Evolutionary conservation across 306 rosid species (phyloP), one percentile per base, ranked within the genome.

Genomic region (Prunus dulcis): DNA sequence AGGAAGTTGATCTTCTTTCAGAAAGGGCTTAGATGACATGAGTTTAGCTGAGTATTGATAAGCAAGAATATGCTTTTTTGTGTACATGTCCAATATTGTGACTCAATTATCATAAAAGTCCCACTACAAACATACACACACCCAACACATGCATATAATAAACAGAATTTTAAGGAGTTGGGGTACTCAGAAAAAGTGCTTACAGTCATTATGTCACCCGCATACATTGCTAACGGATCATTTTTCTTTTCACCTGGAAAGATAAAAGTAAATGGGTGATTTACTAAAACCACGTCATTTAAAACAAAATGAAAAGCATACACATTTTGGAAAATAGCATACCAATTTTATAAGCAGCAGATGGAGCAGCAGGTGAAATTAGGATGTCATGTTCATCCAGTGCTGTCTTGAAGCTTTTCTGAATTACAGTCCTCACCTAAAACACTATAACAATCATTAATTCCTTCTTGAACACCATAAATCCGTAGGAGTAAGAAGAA

Each of bases 151-250:
- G 63, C 32, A 55, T 13, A 12, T 20, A 43, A 76, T 4, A 25
- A 27, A 32, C 23, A 56, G 32, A 32, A 19, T 47, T 65, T 65
- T 6, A 51, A 32, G 19, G 45, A 34, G 12, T 64, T 20, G 55
- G 9, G 28, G 65, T 43, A 62, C 32, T 43, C 49, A 30, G 66
- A 72, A 51, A 51, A 73, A 83, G 84, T 83, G 77, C 96, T 95
- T 82, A 95, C 98, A 58, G 98, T 95, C 98, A 92, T 95, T 88
- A 92, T 90, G 75, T 95, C 98, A 7, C 98, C 98, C 1, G 97
- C 97, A 75, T 89, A 92, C 98, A 95, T 92, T 75, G 97, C 96
- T 85, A 95, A 82, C 3, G 98, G 97, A 80, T 92, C 97, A 63
- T 90, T 85, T 80, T 88, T 88, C 93, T 95, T 95, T 85, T 95